Base-by-base conservation (phyloP, 805 yeast genomes). In the Spathaspora arborariae region DNA sequence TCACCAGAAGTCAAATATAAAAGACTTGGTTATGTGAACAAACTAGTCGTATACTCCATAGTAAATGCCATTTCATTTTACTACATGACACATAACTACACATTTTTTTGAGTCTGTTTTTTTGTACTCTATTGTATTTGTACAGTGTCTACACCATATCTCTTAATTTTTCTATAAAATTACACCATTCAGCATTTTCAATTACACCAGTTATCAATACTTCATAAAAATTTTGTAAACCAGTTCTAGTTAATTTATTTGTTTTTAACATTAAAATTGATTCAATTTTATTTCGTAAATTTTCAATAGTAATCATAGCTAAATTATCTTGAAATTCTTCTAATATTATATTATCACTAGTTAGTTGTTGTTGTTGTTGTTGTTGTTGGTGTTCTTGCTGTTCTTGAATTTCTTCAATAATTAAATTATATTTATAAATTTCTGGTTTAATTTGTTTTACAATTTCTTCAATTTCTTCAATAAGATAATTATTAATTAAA, bases 381-480 rank as follows among this genome's bases (percentile, higher is more conserved):
- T 10, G 11, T 26, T 38, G 6, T 33, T n/a, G 2, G 30, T n/a
- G 18, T 22, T 2, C 6, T 27, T 42, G 9, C 21, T 46, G 27
- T 24, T 24, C 27, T 7, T 24, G 8, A 3, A 24, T 9, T 22
- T 48, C 46, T n/a, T 48, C 49, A 21, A 39, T 34, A 21, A 40
- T 35, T 16, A 47, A 21, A 19, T 49, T 46, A 38, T 46, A 49
- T 15, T 49, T 43, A 11, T 49, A 49, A 20, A 49, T 20, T 11
- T 26, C 44, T 15, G 35, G 43, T 11, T 34, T 45, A 3, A 50
- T 45, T 5, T 41, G 24, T 15, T 47, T 48, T 26, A 50, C 22
- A n/a, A 45, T 30, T 5, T 43, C 46, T 18, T 45, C 47, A 5
- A 50, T 45, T 24, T 41, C 42, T 1, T 39, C 53, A n/a, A 34